These are phyloP conservation scores for Apiospora rasikravindrae DNA, from an alignment of 2,329 filamentous ascomycete genomes.

Conservation along the genomic window DNA sequence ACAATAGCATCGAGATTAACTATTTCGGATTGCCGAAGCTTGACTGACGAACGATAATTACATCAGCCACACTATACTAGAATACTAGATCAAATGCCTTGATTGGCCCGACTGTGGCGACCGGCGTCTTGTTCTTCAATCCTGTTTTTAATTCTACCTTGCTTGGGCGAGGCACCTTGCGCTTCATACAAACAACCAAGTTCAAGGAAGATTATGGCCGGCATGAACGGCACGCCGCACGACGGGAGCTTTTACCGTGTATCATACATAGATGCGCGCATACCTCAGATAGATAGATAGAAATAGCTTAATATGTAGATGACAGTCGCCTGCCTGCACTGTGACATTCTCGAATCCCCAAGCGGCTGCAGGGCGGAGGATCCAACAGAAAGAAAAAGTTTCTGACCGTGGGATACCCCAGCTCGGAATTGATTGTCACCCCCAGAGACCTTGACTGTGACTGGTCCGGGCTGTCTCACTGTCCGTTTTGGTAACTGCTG, in stretches of 20 bases:
- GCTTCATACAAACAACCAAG: neutral
- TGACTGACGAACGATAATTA: neutral
- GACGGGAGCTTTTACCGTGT: constrained; percentile 1
- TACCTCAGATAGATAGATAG: neutral
- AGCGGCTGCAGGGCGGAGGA: neutral
- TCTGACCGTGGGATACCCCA: constrained; percentile 1
- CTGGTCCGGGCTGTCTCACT: neutral
- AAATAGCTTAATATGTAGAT: neutral
- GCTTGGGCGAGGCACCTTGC: neutral
- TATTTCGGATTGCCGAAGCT: neutral
- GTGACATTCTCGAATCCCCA: neutral
- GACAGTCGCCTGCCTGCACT: neutral
- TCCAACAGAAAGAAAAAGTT: neutral
- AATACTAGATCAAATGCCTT: neutral
- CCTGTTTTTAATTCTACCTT: neutral
- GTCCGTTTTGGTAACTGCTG: neutral
- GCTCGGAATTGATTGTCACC: neutral
- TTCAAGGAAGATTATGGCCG: neutral
- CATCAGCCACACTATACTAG: neutral
- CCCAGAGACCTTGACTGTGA: neutral
- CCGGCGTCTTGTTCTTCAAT: neutral
- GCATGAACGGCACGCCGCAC: constrained; percentile 12
- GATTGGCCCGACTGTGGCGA: neutral
- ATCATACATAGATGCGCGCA: neutral
- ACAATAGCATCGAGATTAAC: neutral